Percentiles rank a stretch among this genome's conserved stretches.
phyloP scores from a whole-genome alignment of 805 yeast genomes.

The Saccharomyces kudriavzevii region DNA sequence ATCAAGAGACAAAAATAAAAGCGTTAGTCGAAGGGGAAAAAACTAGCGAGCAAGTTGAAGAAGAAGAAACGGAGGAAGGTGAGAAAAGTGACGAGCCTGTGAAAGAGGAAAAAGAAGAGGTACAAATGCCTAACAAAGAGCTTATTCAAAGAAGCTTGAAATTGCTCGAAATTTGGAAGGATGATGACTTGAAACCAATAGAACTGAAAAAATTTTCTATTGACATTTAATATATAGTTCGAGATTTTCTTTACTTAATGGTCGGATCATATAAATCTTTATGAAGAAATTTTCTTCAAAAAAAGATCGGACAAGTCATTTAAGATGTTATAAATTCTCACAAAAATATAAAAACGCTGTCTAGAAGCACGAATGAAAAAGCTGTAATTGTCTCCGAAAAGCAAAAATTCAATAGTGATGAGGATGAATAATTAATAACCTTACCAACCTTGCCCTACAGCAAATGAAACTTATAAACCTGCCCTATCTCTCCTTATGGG shows the following conservation, averaged over 20 bases:
- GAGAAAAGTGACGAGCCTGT: constrained; percentile 6
- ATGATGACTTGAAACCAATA: constrained; percentile 5
- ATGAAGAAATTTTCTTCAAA: neutral
- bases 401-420: neutral
- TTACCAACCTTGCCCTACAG: neutral
- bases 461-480: neutral
- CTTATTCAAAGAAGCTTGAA: constrained; percentile 16
- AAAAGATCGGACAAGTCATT: neutral
- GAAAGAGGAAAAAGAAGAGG: constrained; percentile 5
- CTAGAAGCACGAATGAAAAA: neutral
- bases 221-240: neutral
- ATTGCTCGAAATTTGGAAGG: constrained; percentile 13
- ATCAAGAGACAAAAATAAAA: constrained; percentile 18
- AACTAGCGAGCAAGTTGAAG: constrained; percentile 1
- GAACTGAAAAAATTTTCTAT: constrained; percentile 9
- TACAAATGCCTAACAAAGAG: constrained; percentile 19
- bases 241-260: neutral
- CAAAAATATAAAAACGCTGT: neutral
- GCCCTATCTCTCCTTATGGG: neutral
- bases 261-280: neutral
- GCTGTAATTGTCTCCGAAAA: neutral
- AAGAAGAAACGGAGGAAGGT: constrained; percentile 6
- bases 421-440: neutral
- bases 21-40: constrained; percentile 17
- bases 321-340: neutral